Evolutionary conservation across 2,329 filamentous ascomycete genomes (phyloP).

Genomic region (Mollisiaceae sp.): DNA sequence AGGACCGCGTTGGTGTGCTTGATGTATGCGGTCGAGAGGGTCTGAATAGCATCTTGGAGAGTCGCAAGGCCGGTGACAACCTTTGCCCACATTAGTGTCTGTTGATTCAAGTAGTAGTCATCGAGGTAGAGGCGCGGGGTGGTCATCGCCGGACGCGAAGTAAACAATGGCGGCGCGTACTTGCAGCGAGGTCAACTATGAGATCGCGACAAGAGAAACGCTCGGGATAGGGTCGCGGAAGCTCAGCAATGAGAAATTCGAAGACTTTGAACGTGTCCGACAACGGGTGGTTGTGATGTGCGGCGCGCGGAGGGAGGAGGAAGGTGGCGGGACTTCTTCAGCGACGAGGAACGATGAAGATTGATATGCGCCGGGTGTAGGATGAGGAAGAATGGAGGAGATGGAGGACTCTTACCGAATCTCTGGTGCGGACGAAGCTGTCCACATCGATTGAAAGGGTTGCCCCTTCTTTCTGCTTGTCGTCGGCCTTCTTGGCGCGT

Average conservation of each 20-base stretch:
- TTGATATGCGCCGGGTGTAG: conserved; percentile 19
- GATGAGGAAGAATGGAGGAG: conserved; percentile 24
- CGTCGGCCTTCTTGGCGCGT: conserved; percentile 48
- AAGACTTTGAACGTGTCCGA: conserved; percentile 25
- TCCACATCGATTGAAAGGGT: conserved; percentile 65
- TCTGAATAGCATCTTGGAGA: conserved; percentile 79
- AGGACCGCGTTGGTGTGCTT: conserved; percentile 87
- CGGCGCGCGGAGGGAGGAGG: conserved; percentile 23
- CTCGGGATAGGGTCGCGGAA: conserved; percentile 34
- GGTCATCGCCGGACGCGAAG: conserved; percentile 28
- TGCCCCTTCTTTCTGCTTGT: conserved; percentile 35
- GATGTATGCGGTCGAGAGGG: conserved; percentile 82
- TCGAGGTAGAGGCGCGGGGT: conserved; percentile 27
- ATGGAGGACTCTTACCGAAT: conserved; percentile 63
- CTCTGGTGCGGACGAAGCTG: conserved; percentile 79
- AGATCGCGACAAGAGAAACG: conserved; percentile 19
- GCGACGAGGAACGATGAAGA: conserved; percentile 17
- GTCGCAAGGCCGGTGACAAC: conserved; percentile 78
- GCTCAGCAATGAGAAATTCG: conserved; percentile 24
- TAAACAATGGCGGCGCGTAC: conserved; percentile 40
- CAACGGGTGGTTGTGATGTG: conserved; percentile 24
- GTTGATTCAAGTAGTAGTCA: conserved; percentile 28
- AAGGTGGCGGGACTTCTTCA: conserved; percentile 32
- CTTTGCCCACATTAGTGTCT: conserved; percentile 50
- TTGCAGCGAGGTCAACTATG: conserved; percentile 25